Evolutionary conservation across 805 yeast species (phyloP).

Genomic region (Pichia paraexigua): DNA sequence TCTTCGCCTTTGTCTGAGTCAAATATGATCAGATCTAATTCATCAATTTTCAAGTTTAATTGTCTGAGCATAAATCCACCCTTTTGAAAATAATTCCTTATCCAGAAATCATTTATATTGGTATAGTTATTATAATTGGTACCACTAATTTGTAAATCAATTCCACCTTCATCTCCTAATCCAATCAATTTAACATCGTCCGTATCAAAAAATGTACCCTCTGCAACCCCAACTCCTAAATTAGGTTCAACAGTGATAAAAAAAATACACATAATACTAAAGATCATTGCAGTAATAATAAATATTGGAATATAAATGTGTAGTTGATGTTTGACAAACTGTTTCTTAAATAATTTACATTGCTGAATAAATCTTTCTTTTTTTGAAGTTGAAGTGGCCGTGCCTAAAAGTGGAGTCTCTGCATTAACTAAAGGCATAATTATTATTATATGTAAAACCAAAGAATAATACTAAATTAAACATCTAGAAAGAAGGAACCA

Average conservation of each 20-base stretch:
- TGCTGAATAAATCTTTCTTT: background rate
- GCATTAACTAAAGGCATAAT: background rate
- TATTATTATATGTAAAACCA: background rate
- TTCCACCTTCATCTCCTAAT: slow-evolving; percentile 26
- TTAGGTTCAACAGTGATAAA: slow-evolving; percentile 19
- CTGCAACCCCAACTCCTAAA: slow-evolving; percentile 25
- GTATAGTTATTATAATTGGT: slow-evolving; percentile 25
- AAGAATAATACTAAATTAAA: no score
- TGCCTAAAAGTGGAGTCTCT: slow-evolving; percentile 14
- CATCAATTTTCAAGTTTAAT: slow-evolving; percentile 25
- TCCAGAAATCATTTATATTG: slow-evolving; percentile 22
- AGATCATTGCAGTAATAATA: slow-evolving; percentile 10
- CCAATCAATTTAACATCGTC: slow-evolving; percentile 26
- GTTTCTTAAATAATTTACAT: background rate
- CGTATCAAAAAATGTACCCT: slow-evolving; percentile 27
- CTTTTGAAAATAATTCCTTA: slow-evolving; percentile 21
- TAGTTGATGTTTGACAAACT: slow-evolving; percentile 9
- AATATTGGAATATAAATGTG: slow-evolving; percentile 23
- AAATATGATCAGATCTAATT: slow-evolving; percentile 23
- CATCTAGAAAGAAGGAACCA: background rate
- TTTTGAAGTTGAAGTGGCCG: background rate
- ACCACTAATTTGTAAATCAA: slow-evolving; percentile 28
- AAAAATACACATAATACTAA: slow-evolving; percentile 10
- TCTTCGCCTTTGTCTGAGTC: slow-evolving; percentile 20
- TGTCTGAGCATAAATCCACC: slow-evolving; percentile 28